phyloP scores from a whole-genome alignment of 2,329 filamentous ascomycete species.

The Beauveria pseudobassiana region DNA sequence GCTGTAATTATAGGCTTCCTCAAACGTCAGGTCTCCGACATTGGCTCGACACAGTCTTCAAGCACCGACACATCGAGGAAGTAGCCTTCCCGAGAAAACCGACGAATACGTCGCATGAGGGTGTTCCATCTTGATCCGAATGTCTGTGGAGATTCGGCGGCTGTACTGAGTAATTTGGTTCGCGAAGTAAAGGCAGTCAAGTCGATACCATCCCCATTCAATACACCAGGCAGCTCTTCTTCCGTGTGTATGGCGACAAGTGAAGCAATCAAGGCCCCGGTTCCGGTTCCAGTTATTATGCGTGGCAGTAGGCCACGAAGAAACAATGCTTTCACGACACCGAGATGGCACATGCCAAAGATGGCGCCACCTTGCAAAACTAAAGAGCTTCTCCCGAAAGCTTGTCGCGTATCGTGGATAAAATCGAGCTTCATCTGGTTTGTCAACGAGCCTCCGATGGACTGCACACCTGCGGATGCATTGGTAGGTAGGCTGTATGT shows the following conservation, averaged over 20 bases:
- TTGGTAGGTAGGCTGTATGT: constrained; percentile 60
- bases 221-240: constrained; percentile 69
- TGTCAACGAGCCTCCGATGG: constrained; percentile 41
- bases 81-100: constrained; percentile 71
- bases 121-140: constrained; percentile 46
- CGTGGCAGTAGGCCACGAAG: constrained; percentile 72
- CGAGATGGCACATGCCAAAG: constrained; percentile 83
- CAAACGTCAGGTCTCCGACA: constrained; percentile 83
- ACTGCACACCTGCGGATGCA: constrained; percentile 27
- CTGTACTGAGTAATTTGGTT: constrained; percentile 22
- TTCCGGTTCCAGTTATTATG: constrained; percentile 87
- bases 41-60: constrained; percentile 80
- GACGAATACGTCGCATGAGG: constrained; percentile 54
- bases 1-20: constrained; percentile 81
- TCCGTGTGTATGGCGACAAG: constrained; percentile 82
- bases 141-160: constrained; percentile 28
- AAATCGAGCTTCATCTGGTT: constrained; percentile 78
- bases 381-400: constrained; percentile 78
- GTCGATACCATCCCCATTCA: constrained; percentile 75
- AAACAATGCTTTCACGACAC: constrained; percentile 82
- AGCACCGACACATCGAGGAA: constrained; percentile 76
- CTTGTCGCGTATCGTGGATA: constrained; percentile 78
- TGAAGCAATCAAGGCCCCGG: constrained; percentile 82
- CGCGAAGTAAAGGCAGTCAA: constrained; percentile 63
- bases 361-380: constrained; percentile 86